Conservation (phyloP, 345 rosid genomes). For the Gossypium longicalyx region DNA sequence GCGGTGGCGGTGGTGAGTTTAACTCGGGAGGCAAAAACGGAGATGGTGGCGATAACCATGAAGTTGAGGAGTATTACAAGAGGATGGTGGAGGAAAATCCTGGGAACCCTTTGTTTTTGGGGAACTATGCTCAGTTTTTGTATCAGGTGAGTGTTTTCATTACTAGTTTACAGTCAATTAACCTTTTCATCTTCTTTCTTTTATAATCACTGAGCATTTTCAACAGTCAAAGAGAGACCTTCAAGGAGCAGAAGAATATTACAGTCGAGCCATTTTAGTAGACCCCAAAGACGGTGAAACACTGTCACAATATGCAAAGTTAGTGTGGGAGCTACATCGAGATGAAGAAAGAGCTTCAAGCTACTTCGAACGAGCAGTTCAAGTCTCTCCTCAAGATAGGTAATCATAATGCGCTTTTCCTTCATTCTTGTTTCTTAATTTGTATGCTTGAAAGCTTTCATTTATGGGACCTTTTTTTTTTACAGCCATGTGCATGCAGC, state of each 20-base stretch:
- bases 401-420: background rate
- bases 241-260: conserved; percentile 45
- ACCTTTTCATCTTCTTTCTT: no score
- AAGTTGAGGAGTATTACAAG: conserved; percentile 47
- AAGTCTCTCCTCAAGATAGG: conserved; percentile 53
- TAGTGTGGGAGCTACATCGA: conserved; percentile 42
- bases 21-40: conserved; percentile 23
- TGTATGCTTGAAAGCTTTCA: background rate
- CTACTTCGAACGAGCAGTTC: conserved; percentile 48
- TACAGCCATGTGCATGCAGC: conserved; percentile 64
- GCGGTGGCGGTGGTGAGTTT: conserved; percentile 21
- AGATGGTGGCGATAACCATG: conserved; percentile 29
- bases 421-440: background rate
- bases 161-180: background rate
- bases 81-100: conserved; percentile 56
- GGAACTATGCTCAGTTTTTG: conserved; percentile 60
- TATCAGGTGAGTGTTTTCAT: conserved; percentile 34
- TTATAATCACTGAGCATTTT: background rate
- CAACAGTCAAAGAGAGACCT: conserved; percentile 41
- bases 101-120: conserved; percentile 42
- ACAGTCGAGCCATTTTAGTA: conserved; percentile 45
- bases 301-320: conserved; percentile 44
- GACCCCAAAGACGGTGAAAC: conserved; percentile 55
- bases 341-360: conserved; percentile 38
- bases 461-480: background rate